Evolutionary conservation across 306 rosid species (phyloP).

Genomic region (Parietaria judaica): DNA sequence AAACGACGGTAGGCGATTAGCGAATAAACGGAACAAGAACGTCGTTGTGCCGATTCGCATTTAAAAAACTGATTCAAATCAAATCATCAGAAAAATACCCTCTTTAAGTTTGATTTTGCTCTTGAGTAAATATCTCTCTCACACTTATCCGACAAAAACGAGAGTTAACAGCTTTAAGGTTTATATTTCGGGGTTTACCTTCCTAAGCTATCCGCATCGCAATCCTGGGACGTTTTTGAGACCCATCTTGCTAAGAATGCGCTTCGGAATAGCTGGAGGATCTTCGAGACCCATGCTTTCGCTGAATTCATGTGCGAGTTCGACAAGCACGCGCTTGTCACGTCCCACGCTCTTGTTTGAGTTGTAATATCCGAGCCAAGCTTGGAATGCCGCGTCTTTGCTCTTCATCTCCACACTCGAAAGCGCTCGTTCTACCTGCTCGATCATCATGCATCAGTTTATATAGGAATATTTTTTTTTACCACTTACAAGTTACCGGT

Average conservation of each 20-base stretch:
- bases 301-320: conserved; percentile 91
- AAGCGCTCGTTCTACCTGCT: conserved; percentile 70
- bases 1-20: no score
- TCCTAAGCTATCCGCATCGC: conserved; percentile 44
- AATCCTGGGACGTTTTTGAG: conserved; percentile 73
- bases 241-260: conserved; percentile 88
- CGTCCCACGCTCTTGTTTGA: conserved; percentile 60
- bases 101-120: no score
- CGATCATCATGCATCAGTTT: conserved; percentile 4
- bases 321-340: conserved; percentile 67
- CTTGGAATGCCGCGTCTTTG: conserved; percentile 88
- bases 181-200: background rate
- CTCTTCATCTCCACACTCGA: conserved; percentile 65
- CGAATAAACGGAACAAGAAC: no score
- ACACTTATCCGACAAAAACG: background rate
- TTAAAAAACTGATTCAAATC: no score
- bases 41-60: no score
- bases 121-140: no score
- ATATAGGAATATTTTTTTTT: background rate
- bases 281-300: conserved; percentile 82
- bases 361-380: conserved; percentile 97
- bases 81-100: no score
- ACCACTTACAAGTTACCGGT: no score
- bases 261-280: conserved; percentile 76
- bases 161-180: background rate